Base-by-base conservation (phyloP, 352 stramenopile species). In the Globisporangium perplexum region DNA sequence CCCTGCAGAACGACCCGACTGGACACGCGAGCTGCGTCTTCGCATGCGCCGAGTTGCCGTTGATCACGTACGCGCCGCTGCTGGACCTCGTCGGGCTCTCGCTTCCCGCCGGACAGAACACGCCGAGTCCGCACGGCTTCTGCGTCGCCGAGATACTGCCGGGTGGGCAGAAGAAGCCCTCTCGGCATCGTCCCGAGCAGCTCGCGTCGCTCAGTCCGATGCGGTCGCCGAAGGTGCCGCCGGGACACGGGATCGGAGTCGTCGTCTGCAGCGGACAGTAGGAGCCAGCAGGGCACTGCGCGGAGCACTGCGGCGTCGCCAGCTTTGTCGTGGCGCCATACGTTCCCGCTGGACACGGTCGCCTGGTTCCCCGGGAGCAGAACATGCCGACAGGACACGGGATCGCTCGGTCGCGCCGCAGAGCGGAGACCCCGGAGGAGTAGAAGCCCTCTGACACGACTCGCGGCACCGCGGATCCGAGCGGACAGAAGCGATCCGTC, bases 101-200 rank as follows among this genome's bases (percentile, higher is more conserved):
- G 18, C 69, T 82, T 3, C 70, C 77, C n/a, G 47, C 20, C 0
- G 77, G 68, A 41, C 77, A 88, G 53, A 69, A 85, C 8, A 24
- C 57, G 2, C 53, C 66, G 1, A 57, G 60, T 17, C 65, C 65
- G 43, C 76, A 87, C 7, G 50, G 65, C 8, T 54, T 62, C 10
- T 68, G 53, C 0, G 71, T 87, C 3, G 69, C 47, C 7, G 72
- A 76, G 10, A 74, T 67, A 31, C 71, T 86, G 12, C 77, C 80
- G 38, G 51, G 22, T 1, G 80, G 75, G 44, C 80, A 88, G 31
- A 74, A 88, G 57, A 76, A 93, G 0, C 88, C 85, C 17, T 67
- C 47, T 7, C 49, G 57, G 54, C 88, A 96, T 0, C 50, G 11
- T 0, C 86, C 85, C 0, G 72, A 77, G 44, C 88, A 96, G 1